Percentiles rank a stretch among this genome's conserved stretches.
These are phyloP conservation scores for Yamadazyma sp. DNA, from an alignment of 805 yeast species.

Conservation along the genomic window DNA sequence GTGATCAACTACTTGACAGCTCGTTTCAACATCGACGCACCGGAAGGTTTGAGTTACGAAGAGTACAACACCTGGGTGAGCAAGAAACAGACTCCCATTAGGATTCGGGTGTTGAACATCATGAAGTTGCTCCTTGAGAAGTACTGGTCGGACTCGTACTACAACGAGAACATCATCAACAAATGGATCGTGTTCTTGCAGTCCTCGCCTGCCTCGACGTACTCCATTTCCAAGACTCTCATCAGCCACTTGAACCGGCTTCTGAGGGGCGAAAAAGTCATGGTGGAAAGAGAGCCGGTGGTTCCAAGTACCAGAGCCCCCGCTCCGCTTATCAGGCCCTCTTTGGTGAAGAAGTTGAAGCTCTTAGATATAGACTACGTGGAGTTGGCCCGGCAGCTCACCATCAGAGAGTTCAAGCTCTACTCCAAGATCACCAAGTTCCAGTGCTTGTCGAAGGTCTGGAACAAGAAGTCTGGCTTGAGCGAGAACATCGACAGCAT, in stretches of 20 bases:
- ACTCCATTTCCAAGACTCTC: slow-evolving; percentile 28
- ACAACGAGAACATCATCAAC: slow-evolving; percentile 41
- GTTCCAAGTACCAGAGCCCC: slow-evolving; percentile 34
- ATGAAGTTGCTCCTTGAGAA: slow-evolving; percentile 65
- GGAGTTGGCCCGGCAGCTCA: slow-evolving; percentile 81
- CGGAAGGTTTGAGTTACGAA: slow-evolving; percentile 82
- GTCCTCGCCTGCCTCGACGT: slow-evolving; percentile 20
- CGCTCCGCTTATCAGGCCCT: slow-evolving; percentile 39
- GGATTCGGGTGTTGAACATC: slow-evolving; percentile 62
- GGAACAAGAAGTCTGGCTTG: slow-evolving; percentile 68
- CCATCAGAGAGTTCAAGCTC: slow-evolving; percentile 69
- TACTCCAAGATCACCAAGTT: slow-evolving; percentile 67
- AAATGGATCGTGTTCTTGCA: slow-evolving; percentile 34
- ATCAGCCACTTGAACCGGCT: slow-evolving; percentile 24
- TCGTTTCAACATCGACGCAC: slow-evolving; percentile 72
- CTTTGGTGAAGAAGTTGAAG: slow-evolving; percentile 42
- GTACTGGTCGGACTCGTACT: slow-evolving; percentile 68
- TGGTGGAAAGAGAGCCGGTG: slow-evolving; percentile 28
- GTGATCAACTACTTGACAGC: slow-evolving; percentile 58
- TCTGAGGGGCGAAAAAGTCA: slow-evolving; percentile 31
- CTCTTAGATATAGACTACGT: slow-evolving; percentile 67
- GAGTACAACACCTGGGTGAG: slow-evolving; percentile 78
- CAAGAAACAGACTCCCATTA: slow-evolving; percentile 65
- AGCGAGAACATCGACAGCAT: slow-evolving; percentile 41
- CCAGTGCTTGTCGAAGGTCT: slow-evolving; percentile 75